Percentiles rank a stretch among this genome's conserved stretches.
Evolutionary conservation across 2,329 filamentous ascomycete species (phyloP).

Genomic region (Colletotrichum brevisporum): DNA sequence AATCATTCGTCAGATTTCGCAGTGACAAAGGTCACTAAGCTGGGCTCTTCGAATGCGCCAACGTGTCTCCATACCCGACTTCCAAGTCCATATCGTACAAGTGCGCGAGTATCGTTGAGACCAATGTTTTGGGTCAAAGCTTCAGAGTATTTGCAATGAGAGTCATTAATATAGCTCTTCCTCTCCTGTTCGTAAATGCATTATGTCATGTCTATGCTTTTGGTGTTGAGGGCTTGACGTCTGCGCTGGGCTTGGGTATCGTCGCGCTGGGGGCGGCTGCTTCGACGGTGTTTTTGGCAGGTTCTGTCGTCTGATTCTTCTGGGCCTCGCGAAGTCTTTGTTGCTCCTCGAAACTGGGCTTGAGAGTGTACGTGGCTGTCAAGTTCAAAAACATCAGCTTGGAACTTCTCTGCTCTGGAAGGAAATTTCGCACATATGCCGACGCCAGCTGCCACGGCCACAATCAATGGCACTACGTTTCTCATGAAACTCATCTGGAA

Average conservation of each 20-base stretch:
- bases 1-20: too few relatives aligned
- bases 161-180: background rate
- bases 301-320: background rate
- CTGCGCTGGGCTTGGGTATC: background rate
- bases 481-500: slow-evolving; percentile 26
- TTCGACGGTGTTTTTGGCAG: slow-evolving; percentile 5
- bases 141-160: background rate
- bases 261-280: slow-evolving; percentile 2
- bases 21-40: too few relatives aligned
- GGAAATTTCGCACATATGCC: slow-evolving; percentile 24
- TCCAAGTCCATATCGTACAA: too few relatives aligned
- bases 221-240: background rate
- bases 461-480: slow-evolving; percentile 27
- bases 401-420: background rate
- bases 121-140: background rate
- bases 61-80: too few relatives aligned
- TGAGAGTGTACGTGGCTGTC: slow-evolving; percentile 31
- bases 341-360: slow-evolving; percentile 32
- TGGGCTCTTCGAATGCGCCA: too few relatives aligned
- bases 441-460: slow-evolving; percentile 32
- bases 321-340: slow-evolving; percentile 21
- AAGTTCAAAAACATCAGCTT: background rate
- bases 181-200: background rate
- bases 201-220: background rate
- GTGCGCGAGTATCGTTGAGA: too few relatives aligned